Percentiles rank a stretch among this genome's conserved stretches.
Conservation (phyloP, 2,329 filamentous ascomycete species). For the Fonsecaea monophora region DNA sequence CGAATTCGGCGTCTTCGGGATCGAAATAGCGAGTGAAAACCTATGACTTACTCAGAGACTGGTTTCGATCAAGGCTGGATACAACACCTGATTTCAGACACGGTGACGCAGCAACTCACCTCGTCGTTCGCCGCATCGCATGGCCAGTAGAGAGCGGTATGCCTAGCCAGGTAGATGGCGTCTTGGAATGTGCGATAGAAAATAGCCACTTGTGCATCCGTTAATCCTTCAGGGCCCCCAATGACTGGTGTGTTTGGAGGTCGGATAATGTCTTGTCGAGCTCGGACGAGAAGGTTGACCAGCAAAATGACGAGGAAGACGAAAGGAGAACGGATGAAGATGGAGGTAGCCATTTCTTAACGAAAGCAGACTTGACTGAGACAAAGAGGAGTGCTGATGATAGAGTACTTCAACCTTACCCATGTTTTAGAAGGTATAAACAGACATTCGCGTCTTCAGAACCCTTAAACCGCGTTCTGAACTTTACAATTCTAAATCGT, state of each 20-base stretch:
- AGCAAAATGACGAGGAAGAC: slow-evolving; percentile 1
- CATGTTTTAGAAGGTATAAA: not conserved
- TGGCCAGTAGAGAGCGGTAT: slow-evolving; percentile 12
- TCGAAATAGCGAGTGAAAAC: slow-evolving; percentile 10
- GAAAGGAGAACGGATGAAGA: not conserved
- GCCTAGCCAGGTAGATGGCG: slow-evolving; percentile 6
- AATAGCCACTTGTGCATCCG: not conserved
- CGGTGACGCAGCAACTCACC: not conserved
- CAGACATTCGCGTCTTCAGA: not conserved
- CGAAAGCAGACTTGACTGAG: not conserved
- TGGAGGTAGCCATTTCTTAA: not conserved
- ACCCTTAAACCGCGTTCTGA: not conserved
- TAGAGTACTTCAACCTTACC: not conserved
- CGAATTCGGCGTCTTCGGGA: not conserved
- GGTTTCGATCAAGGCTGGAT: not conserved
- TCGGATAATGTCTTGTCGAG: not conserved
- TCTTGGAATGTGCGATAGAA: slow-evolving; percentile 13
- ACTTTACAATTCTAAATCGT: not conserved
- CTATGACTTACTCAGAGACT: not conserved
- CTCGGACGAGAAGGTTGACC: not conserved
- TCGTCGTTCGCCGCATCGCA: slow-evolving; percentile 12
- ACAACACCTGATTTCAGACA: not conserved
- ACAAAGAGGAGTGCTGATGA: not conserved
- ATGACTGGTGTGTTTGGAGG: slow-evolving; percentile 7
- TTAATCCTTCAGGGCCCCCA: slow-evolving; percentile 1